phyloP scores from a whole-genome alignment of 306 rosid species.

The Quillaja saponaria region DNA sequence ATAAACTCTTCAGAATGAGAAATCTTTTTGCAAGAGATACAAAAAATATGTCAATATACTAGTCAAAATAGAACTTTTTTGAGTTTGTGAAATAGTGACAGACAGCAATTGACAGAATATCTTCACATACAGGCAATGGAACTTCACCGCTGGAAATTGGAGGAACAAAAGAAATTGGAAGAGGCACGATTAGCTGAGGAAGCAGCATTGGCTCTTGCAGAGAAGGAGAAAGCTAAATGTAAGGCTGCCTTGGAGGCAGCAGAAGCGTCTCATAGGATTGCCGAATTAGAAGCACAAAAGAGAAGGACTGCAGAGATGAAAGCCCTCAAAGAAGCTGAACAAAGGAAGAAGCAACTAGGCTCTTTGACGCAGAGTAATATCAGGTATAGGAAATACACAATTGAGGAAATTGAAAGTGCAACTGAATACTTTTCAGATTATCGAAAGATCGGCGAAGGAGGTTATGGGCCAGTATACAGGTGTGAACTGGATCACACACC shows the following conservation, averaged over 20 bases:
- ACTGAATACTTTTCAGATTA: conserved; percentile 43
- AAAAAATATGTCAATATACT: no score
- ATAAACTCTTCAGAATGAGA: no score
- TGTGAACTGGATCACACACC: conserved; percentile 74
- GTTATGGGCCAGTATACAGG: conserved; percentile 77
- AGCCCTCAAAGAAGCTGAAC: conserved; percentile 43
- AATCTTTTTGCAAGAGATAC: no score
- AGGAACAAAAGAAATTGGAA: conserved; percentile 61
- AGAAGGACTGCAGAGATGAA: conserved; percentile 50
- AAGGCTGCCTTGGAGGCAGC: conserved; percentile 68
- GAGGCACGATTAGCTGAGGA: conserved; percentile 54
- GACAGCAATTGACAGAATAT: neutral
- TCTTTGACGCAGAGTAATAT: conserved; percentile 20
- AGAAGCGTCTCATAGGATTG: conserved; percentile 55
- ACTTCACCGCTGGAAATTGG: conserved; percentile 72
- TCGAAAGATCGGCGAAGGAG: conserved; percentile 84
- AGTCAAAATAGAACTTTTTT: neutral
- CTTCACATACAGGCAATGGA: conserved; percentile 56
- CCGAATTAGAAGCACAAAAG: conserved; percentile 63
- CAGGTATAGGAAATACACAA: conserved; percentile 65
- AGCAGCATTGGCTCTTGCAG: conserved; percentile 55
- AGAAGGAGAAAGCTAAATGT: conserved; percentile 62
- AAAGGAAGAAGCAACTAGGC: conserved; percentile 26
- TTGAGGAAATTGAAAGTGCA: conserved; percentile 73
- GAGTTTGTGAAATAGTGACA: conserved; percentile 6